Conservation (phyloP, 2,329 filamentous ascomycete genomes). For the Thelonectria rubi region DNA sequence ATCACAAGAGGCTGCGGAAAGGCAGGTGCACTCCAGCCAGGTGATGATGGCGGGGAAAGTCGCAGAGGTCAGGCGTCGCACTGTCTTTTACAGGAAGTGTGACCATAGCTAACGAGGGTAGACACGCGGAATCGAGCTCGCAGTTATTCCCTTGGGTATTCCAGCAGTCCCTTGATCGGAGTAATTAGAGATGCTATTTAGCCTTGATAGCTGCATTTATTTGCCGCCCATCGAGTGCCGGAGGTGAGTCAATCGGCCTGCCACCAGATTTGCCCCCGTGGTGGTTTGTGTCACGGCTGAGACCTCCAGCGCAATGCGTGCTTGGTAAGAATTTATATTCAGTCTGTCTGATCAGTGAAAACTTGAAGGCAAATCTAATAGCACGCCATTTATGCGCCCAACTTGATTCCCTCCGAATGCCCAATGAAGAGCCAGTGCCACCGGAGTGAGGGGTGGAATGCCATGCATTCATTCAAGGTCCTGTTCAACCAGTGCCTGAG, state of each 20-base stretch:
- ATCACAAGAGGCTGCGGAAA: slow-evolving; percentile 38
- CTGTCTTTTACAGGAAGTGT: slow-evolving; percentile 34
- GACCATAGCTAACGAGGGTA: slow-evolving; percentile 8
- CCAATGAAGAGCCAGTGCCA: background rate
- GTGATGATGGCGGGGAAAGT: slow-evolving; percentile 40
- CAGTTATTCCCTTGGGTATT: too few relatives aligned
- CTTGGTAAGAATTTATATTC: too few relatives aligned
- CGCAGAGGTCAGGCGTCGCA: slow-evolving; percentile 40
- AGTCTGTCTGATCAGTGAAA: background rate
- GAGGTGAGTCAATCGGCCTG: background rate
- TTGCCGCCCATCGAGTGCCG: background rate
- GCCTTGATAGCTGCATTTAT: background rate
- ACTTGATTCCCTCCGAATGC: background rate
- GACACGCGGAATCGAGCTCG: background rate
- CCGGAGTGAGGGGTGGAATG: background rate
- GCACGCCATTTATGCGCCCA: background rate
- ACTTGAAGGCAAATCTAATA: background rate
- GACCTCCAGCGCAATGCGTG: background rate
- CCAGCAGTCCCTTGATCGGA: too few relatives aligned
- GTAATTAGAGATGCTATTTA: background rate
- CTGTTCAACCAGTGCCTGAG: background rate
- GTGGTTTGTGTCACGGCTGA: slow-evolving; percentile 1
- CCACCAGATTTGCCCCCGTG: background rate
- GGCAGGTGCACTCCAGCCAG: slow-evolving; percentile 32
- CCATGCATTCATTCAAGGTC: background rate